A percentile compares a stretch with the other conserved stretches of the same genome.
Evolutionary conservation across 768 basidiomycete species (phyloP).

Genomic region (Tulasnella sp.): DNA sequence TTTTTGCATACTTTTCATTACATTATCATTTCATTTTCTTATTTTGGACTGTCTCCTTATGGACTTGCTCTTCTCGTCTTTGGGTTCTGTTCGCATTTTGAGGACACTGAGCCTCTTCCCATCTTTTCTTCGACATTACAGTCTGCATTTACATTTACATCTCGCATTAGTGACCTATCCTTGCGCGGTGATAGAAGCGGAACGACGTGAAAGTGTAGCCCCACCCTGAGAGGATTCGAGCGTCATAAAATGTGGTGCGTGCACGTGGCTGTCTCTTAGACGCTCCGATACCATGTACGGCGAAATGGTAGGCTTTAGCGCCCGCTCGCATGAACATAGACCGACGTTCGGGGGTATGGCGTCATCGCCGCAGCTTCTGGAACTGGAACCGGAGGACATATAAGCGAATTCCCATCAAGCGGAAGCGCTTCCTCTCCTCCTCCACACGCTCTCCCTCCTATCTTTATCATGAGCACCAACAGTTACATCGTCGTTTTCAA

Average conservation of each 20-base stretch:
- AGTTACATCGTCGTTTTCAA: conserved; percentile 35
- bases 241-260: no score
- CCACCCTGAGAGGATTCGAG: not conserved
- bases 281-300: no score
- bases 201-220: not conserved
- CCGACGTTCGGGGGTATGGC: not conserved
- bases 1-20: not conserved
- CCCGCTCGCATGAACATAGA: not conserved
- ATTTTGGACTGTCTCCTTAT: not conserved
- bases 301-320: no score
- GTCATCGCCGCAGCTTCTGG: not conserved
- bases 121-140: not conserved
- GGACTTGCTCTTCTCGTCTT: not conserved
- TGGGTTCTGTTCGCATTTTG: not conserved
- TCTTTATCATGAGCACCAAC: not conserved
- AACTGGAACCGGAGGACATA: not conserved
- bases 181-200: no score
- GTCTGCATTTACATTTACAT: not conserved
- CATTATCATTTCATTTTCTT: not conserved
- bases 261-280: no score
- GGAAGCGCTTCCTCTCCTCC: not conserved
- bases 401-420: not conserved
- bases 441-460: not conserved
- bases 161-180: not conserved
- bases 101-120: not conserved